Base-by-base conservation (phyloP, 768 basidiomycete species). In the Cytidiella melzeri region DNA sequence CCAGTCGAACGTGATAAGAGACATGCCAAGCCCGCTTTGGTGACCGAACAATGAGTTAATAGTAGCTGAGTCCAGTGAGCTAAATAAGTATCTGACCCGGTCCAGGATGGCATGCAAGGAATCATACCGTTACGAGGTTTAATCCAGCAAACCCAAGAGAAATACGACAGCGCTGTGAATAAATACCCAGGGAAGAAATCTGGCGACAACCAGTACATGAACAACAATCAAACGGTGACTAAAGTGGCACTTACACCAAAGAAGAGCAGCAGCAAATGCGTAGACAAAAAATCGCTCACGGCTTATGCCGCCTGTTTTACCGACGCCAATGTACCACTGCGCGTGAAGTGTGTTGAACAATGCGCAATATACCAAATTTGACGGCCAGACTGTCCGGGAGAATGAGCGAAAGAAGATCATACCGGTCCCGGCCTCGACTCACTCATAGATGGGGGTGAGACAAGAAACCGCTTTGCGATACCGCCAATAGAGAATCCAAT, bases 401-500 rank as follows among this genome's bases (percentile, higher is more conserved):
- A n/a, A n/a, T n/a, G n/a, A n/a, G n/a, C n/a, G n/a, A n/a, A n/a
- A n/a, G n/a, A n/a, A n/a, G n/a, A n/a, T n/a, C n/a, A n/a, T n/a
- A n/a, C n/a, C n/a, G n/a, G n/a, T n/a, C n/a, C n/a, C n/a, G n/a
- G n/a, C n/a, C n/a, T n/a, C n/a, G 6, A 41, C 55, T 34, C 39
- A 63, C 62, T 84, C 85, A 70, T 66, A 27, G 64, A 65, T 3
- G 64, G 78, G 55, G 71, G 89, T 54, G 57, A 79, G 59, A 70
- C 88, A 26, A 91, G 75, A 73, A 90, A 90, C 9, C 88, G 81
- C 27, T 83, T 79, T 4, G 76, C 74, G 28, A 87, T 67, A 12
- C 87, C 87, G 34, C 88, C 89, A 46, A 90, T 79, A 3, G 87
- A 89, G 70, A 91, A 91, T 10, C 90, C 87, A 43, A 90, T 87